Base-by-base conservation (phyloP, 768 basidiomycete species). In the Calocera cornea region DNA sequence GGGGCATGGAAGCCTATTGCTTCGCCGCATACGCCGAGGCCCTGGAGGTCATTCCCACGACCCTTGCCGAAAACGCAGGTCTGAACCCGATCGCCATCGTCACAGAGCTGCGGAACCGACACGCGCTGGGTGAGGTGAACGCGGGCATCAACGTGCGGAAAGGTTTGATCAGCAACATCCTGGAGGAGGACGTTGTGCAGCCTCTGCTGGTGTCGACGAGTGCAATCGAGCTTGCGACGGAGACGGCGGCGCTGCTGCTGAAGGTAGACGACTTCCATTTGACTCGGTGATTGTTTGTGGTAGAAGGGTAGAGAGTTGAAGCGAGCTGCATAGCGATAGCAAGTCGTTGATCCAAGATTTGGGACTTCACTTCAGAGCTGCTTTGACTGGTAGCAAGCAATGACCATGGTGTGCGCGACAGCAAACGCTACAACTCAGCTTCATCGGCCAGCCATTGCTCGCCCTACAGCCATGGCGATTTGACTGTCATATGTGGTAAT, bases 81-180 rank as follows among this genome's bases (percentile, higher is more conserved):
- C 82, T 99, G 67, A 97, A 98, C 78, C 93, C 97, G 5, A 97
- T 99, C 71, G 88, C 92, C 7, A 98, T 99, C 75, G 95, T 99
- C 66, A 99, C 97, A 31, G 97, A 99, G 75, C 81, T 99, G 66
- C 86, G 97, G 70, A 99, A 99, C 79, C 84, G 94, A 70, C 97
- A 99, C 77, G 95, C 97, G 1, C 81, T 93, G 10, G 97, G 97
- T 36, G 97, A 99, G 72, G 83, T 84, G 70, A 93, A 88, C 71
- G 95, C 97, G 31, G 97, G 97, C 34, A 98, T 99, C 78, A 99
- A 98, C 76, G 94, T 99, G 70, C 87, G 95, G 73, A 98, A 95
- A 92, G 95, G 97, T 14, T 81, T 95, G 72, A 95, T 99, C 72
- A 95, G 92, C 29, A 97, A 99, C 78, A 97, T 99, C 70, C 75